phyloP scores from a whole-genome alignment of 768 basidiomycete genomes.

The Xanthoconium purpureum region DNA sequence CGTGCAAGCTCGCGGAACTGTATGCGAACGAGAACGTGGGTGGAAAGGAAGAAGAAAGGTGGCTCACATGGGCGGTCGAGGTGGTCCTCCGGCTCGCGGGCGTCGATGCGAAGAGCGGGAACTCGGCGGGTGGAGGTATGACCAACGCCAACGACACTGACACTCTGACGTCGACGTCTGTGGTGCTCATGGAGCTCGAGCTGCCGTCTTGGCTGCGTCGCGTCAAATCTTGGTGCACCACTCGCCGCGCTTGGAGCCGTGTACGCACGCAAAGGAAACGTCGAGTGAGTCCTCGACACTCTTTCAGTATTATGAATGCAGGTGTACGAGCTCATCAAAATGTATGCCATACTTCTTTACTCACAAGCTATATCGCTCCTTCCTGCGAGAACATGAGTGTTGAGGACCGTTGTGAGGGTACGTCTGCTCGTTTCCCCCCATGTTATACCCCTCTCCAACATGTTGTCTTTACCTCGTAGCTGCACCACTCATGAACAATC shows the following conservation, averaged over 20 bases:
- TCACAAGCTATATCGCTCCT: slow-evolving; percentile 62
- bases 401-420: slow-evolving; percentile 63
- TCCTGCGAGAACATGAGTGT: slow-evolving; percentile 26
- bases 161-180: neutral
- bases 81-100: slow-evolving; percentile 35
- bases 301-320: neutral
- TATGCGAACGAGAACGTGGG: slow-evolving; percentile 28
- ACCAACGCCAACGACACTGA: neutral
- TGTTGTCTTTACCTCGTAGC: slow-evolving; percentile 22
- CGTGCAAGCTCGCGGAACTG: slow-evolving; percentile 45
- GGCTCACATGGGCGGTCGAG: slow-evolving; percentile 44
- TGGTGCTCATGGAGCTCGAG: slow-evolving; percentile 49
- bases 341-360: slow-evolving; percentile 64
- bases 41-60: slow-evolving; percentile 38
- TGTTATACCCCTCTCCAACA: neutral
- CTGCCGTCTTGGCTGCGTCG: slow-evolving; percentile 59
- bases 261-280: slow-evolving; percentile 52
- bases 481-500: slow-evolving; percentile 48
- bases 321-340: slow-evolving; percentile 21
- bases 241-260: slow-evolving; percentile 64
- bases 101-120: neutral
- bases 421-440: neutral
- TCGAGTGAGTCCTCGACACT: slow-evolving; percentile 31
- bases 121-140: neutral
- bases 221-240: slow-evolving; percentile 62